Conservation (phyloP, 2,329 filamentous ascomycete species). For the Periconia macrospinosa region DNA sequence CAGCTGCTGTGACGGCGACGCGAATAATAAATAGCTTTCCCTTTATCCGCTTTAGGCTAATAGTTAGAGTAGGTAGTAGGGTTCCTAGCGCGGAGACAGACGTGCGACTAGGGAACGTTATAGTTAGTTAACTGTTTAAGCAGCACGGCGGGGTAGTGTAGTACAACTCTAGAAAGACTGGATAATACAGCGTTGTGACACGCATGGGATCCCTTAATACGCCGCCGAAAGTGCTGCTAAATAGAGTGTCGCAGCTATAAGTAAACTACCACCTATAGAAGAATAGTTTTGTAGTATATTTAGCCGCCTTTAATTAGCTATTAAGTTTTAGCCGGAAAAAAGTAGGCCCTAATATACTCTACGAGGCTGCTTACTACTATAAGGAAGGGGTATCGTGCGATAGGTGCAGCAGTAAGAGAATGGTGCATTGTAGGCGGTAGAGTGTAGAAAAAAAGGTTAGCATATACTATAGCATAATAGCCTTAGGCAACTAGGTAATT, state of each 20-base stretch:
- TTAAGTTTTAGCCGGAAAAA: slow-evolving; percentile 3
- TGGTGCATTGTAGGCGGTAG: slow-evolving; percentile 2
- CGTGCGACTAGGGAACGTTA: not conserved
- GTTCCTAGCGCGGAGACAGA: slow-evolving; percentile 1
- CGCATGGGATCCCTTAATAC: slow-evolving; percentile 1
- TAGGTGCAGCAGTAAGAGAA: slow-evolving; percentile 1
- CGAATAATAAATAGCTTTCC: slow-evolving; percentile 30
- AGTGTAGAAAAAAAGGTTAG: slow-evolving; percentile 2
- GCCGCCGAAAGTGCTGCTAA: slow-evolving; percentile 3
- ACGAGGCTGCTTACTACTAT: slow-evolving; percentile 13
- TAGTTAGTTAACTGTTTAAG: slow-evolving; percentile 5
- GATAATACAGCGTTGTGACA: not conserved
- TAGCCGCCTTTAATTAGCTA: slow-evolving; percentile 1
- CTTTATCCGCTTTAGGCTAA: slow-evolving; percentile 22
- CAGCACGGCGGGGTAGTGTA: slow-evolving; percentile 13
- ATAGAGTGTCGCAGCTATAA: slow-evolving; percentile 4
- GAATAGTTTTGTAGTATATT: slow-evolving; percentile 1
- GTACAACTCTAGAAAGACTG: slow-evolving; percentile 2
- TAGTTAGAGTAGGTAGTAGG: not conserved
- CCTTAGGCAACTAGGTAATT: not conserved
- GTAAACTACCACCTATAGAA: not conserved
- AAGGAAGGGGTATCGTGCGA: slow-evolving; percentile 3
- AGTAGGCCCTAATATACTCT: slow-evolving; percentile 11
- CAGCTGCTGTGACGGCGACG: slow-evolving; percentile 30
- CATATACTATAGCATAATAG: slow-evolving; percentile 4